A percentile compares a stretch with the other conserved stretches of the same genome.
Conservation (phyloP, 441 rosid genomes). For the Croton laevigatus region DNA sequence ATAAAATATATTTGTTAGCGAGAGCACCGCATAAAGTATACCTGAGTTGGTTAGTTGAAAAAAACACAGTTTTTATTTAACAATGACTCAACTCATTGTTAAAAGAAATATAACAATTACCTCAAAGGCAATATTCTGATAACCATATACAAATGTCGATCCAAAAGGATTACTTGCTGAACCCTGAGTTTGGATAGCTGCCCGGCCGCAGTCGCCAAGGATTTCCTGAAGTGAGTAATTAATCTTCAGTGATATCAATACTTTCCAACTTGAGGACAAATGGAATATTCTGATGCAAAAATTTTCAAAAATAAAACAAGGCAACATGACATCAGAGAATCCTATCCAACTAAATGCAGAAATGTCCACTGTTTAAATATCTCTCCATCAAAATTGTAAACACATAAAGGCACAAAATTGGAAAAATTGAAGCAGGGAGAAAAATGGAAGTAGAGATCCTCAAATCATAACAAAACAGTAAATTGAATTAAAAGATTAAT, state of each 20-base stretch:
- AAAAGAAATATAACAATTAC: slow-evolving; percentile 33
- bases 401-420: not conserved
- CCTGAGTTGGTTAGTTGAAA: not conserved
- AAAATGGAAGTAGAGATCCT: not conserved
- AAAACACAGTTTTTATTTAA: not conserved
- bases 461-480: not conserved
- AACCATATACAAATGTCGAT: slow-evolving; percentile 92
- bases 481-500: not conserved
- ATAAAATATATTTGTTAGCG: slow-evolving; percentile 19
- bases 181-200: slow-evolving; percentile 97
- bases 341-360: not conserved
- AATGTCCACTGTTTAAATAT: not conserved
- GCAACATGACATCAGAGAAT: not conserved
- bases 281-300: not conserved
- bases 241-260: slow-evolving; percentile 14
- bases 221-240: slow-evolving; percentile 53
- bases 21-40: not conserved
- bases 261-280: not conserved
- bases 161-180: slow-evolving; percentile 96
- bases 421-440: not conserved
- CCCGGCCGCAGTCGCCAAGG: slow-evolving; percentile 95
- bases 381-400: not conserved
- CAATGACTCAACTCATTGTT: not conserved
- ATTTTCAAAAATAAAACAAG: not conserved
- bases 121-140: slow-evolving; percentile 94